Percentiles rank a stretch among this genome's conserved stretches.
phyloP scores from a whole-genome alignment of 2,329 filamentous ascomycete species.

The Chrysoporthe deuterocubensis region DNA sequence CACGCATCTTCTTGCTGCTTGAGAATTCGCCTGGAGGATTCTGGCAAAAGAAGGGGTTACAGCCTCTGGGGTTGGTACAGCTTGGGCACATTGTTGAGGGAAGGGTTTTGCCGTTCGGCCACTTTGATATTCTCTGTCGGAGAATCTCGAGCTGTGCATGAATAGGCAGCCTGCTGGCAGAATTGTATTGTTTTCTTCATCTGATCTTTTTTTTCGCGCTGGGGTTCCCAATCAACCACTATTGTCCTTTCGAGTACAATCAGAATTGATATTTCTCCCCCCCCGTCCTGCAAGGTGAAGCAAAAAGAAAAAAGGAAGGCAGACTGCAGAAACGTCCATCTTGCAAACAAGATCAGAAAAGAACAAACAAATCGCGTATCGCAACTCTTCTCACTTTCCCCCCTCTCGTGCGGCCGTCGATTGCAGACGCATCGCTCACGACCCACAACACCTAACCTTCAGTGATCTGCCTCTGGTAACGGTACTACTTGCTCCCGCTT shows the following conservation, averaged over 20 bases:
- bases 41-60: slow-evolving; percentile 29
- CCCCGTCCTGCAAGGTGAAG: slow-evolving; percentile 38
- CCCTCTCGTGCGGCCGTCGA: slow-evolving; percentile 19
- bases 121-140: slow-evolving; percentile 29
- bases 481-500: slow-evolving; percentile 13
- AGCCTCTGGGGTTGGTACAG: slow-evolving; percentile 25
- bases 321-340: slow-evolving; percentile 30
- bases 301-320: slow-evolving; percentile 38
- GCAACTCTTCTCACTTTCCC: slow-evolving; percentile 23
- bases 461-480: slow-evolving; percentile 20
- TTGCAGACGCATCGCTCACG: slow-evolving; percentile 15
- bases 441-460: slow-evolving; percentile 29
- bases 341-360: slow-evolving; percentile 31
- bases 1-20: slow-evolving; percentile 21
- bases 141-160: slow-evolving; percentile 19
- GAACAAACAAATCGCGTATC: slow-evolving; percentile 31
- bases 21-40: slow-evolving; percentile 27
- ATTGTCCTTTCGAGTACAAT: slow-evolving; percentile 49
- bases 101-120: slow-evolving; percentile 33
- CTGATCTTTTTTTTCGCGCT: slow-evolving; percentile 35
- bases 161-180: slow-evolving; percentile 36
- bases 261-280: slow-evolving; percentile 55
- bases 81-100: slow-evolving; percentile 27
- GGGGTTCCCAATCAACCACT: slow-evolving; percentile 35
- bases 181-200: slow-evolving; percentile 41